Conservation (phyloP, 345 rosid genomes). For the Hypericum androsaemum region DNA sequence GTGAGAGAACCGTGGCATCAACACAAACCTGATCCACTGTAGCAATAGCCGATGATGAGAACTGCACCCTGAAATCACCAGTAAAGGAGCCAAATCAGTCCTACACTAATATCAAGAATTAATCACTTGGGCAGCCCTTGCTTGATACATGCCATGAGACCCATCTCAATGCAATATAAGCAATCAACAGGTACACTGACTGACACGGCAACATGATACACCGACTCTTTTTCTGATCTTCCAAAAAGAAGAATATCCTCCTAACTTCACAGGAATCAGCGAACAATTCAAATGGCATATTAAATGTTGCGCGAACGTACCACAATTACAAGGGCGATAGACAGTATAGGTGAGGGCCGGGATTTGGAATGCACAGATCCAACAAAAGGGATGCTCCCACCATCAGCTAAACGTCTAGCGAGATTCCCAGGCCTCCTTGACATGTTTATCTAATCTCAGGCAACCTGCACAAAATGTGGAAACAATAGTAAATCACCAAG, state of each 20-base stretch:
- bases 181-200: too few species aligned
- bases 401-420: constrained; percentile 39
- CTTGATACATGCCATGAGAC: too few species aligned
- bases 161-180: too few species aligned
- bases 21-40: constrained; percentile 48
- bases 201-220: too few species aligned
- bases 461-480: constrained; percentile 9
- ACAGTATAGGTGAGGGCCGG: constrained; percentile 41
- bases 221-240: too few species aligned
- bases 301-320: constrained; percentile 18
- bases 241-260: background rate
- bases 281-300: background rate
- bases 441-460: constrained; percentile 20
- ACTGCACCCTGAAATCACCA: constrained; percentile 50
- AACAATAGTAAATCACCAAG: too few species aligned
- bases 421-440: constrained; percentile 60
- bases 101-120: background rate
- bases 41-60: constrained; percentile 40
- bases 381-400: constrained; percentile 39
- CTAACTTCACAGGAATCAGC: background rate
- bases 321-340: constrained; percentile 38
- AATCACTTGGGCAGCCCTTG: too few species aligned
- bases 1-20: background rate
- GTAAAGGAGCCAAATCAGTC: constrained; percentile 10
- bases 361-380: constrained; percentile 44